Conservation (phyloP, 768 basidiomycete genomes). For the Stropharia rugosoannulata region DNA sequence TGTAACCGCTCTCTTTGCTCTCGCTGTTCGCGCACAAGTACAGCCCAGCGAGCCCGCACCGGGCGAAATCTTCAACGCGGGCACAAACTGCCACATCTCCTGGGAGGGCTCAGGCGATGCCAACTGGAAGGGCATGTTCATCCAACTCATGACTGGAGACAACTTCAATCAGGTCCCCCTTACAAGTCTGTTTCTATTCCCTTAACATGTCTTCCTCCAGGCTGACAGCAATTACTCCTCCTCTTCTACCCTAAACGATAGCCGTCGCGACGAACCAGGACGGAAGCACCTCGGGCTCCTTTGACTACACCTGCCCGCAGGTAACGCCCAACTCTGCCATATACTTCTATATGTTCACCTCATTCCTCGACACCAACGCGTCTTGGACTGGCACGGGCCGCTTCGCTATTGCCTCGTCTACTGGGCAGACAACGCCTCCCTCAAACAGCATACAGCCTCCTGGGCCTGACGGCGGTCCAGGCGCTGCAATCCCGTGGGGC, state of each 20-base stretch:
- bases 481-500: constrained; percentile 64
- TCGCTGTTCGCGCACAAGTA: constrained; percentile 50
- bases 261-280: constrained; percentile 64
- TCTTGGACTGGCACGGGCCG: constrained; percentile 77
- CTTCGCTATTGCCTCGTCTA: constrained; percentile 63
- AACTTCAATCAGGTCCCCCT: constrained; percentile 70
- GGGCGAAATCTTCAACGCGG: constrained; percentile 55
- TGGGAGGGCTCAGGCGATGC: constrained; percentile 50
- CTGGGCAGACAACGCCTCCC: constrained; percentile 46
- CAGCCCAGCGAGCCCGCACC: constrained; percentile 61
- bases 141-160: constrained; percentile 79
- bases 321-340: constrained; percentile 66
- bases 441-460: constrained; percentile 50
- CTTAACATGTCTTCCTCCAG: neutral
- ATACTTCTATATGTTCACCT: constrained; percentile 81
- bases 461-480: constrained; percentile 22
- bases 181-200: constrained; percentile 47
- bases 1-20: constrained; percentile 36
- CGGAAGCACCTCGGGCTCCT: constrained; percentile 52
- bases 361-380: constrained; percentile 35
- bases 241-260: constrained; percentile 22
- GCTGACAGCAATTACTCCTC: neutral
- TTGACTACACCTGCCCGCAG: constrained; percentile 61
- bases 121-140: constrained; percentile 68
- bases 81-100: constrained; percentile 48